phyloP scores from a whole-genome alignment of 805 yeast species.

The Candida ortonii region DNA sequence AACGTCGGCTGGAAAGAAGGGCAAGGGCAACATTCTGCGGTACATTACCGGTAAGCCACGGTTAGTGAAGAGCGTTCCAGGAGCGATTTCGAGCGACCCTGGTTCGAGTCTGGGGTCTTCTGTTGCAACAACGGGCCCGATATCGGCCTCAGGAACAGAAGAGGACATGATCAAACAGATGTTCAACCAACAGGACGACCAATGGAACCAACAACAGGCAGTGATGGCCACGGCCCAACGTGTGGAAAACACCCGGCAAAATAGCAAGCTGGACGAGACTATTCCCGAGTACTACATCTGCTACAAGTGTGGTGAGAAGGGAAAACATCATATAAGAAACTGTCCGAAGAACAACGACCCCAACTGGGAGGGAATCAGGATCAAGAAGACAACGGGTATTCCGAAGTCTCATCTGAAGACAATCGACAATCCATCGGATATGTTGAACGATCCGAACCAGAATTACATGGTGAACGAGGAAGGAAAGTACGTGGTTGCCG shows the following conservation, averaged over 20 bases:
- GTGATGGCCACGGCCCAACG: conserved; percentile 84
- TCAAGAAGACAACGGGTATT: conserved; percentile 94
- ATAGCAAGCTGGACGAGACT: conserved; percentile 54
- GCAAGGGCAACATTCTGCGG: conserved; percentile 60
- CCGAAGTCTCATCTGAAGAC: conserved; percentile 90
- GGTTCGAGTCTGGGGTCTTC: no score
- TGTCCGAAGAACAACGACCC: conserved; percentile 96
- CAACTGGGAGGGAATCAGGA: conserved; percentile 86
- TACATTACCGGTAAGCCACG: conserved; percentile 73
- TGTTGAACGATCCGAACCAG: conserved; percentile 44
- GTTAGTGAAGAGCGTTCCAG: conserved; percentile 26
- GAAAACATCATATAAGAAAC: conserved; percentile 89
- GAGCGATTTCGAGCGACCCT: conserved; percentile 15
- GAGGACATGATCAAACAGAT: conserved; percentile 85
- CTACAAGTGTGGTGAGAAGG: conserved; percentile 92
- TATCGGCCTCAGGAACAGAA: conserved; percentile 43
- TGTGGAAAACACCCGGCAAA: conserved; percentile 36
- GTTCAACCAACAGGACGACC: conserved; percentile 91
- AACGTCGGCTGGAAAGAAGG: conserved; percentile 57
- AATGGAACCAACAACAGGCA: conserved; percentile 94
- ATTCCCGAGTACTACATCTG: conserved; percentile 98
- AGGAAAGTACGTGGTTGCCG: conserved; percentile 94
- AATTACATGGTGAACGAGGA: conserved; percentile 86
- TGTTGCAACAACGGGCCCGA: conserved; percentile 16
- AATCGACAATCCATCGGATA: conserved; percentile 72